A percentile compares a stretch with the other conserved stretches of the same genome.
These are phyloP conservation scores for Botryosphaeria agaves DNA, from an alignment of 2,329 filamentous ascomycete genomes.

Conservation along the genomic window DNA sequence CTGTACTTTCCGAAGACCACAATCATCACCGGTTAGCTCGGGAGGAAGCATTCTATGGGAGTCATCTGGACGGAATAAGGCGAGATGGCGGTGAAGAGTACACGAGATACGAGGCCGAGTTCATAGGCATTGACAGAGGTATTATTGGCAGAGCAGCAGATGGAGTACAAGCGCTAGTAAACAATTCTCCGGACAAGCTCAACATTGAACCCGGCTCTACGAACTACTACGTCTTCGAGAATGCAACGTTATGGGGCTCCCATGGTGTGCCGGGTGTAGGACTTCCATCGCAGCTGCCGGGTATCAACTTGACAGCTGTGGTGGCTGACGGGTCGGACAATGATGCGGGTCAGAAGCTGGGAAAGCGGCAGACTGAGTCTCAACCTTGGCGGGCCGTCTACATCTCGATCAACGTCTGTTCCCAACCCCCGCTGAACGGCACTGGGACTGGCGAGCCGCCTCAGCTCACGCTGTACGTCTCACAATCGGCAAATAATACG, in stretches of 20 bases:
- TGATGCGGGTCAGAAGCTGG: constrained; percentile 6
- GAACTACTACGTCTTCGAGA: constrained; percentile 46
- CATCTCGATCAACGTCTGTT: constrained; percentile 73
- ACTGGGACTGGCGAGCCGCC: constrained; percentile 37
- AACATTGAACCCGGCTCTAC: constrained; percentile 47
- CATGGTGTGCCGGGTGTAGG: constrained; percentile 12
- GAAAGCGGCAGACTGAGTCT: constrained; percentile 5
- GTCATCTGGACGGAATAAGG: constrained; percentile 3
- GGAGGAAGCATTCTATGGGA: no score
- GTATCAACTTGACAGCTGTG: constrained; percentile 1
- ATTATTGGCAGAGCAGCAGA: constrained; percentile 5
- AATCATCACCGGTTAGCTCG: constrained; percentile 25
- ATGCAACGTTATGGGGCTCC: constrained; percentile 32
- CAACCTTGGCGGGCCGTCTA: constrained; percentile 40
- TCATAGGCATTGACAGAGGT: not conserved
- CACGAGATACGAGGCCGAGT: constrained; percentile 1
- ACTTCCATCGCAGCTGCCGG: constrained; percentile 8
- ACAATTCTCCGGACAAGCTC: constrained; percentile 44
- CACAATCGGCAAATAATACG: constrained; percentile 43
- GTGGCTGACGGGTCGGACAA: constrained; percentile 5
- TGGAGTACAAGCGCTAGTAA: constrained; percentile 15
- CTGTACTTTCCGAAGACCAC: constrained; percentile 25
- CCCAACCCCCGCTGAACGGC: constrained; percentile 46
- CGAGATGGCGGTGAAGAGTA: constrained; percentile 1
- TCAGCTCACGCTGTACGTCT: constrained; percentile 66